These are phyloP conservation scores for Metschnikowia koreensis DNA, from an alignment of 805 yeast species.

Conservation along the genomic window DNA sequence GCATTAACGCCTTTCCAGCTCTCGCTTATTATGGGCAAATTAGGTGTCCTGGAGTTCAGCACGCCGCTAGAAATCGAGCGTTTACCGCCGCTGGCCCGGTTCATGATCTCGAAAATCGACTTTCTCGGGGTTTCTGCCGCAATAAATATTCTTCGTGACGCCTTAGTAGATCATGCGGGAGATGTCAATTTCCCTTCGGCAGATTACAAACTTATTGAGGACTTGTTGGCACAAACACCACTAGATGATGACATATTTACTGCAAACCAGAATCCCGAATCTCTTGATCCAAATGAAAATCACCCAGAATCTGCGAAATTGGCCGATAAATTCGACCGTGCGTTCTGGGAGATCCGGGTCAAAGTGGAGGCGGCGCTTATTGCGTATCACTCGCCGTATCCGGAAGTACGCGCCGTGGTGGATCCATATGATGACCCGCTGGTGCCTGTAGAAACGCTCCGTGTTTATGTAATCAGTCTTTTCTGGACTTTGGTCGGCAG, in stretches of 20 bases:
- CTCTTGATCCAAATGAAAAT: background rate
- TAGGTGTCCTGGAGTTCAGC: constrained; percentile 12
- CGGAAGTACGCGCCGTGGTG: constrained; percentile 66
- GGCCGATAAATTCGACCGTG: background rate
- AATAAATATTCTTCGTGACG: constrained; percentile 31
- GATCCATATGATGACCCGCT: constrained; percentile 54
- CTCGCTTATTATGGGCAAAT: constrained; percentile 10
- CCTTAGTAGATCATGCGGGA: constrained; percentile 29
- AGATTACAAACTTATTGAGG: constrained; percentile 27
- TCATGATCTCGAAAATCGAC: constrained; percentile 32
- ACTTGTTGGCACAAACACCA: constrained; percentile 20
- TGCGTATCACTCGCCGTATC: constrained; percentile 53
- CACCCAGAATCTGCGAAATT: background rate
- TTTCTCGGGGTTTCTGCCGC: constrained; percentile 24
- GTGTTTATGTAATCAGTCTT: constrained; percentile 54
- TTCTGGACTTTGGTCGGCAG: constrained; percentile 54
- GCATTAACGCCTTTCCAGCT: constrained; percentile 4
- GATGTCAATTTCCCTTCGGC: constrained; percentile 35
- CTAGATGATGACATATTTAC: constrained; percentile 12
- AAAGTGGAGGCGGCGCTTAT: constrained; percentile 44
- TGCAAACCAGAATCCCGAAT: background rate
- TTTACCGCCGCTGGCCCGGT: constrained; percentile 12
- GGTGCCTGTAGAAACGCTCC: constrained; percentile 49
- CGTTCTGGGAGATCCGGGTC: constrained; percentile 31
- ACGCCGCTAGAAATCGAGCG: constrained; percentile 3